phyloP scores from a whole-genome alignment of 345 rosid species.

The Boechera divaricarpa region DNA sequence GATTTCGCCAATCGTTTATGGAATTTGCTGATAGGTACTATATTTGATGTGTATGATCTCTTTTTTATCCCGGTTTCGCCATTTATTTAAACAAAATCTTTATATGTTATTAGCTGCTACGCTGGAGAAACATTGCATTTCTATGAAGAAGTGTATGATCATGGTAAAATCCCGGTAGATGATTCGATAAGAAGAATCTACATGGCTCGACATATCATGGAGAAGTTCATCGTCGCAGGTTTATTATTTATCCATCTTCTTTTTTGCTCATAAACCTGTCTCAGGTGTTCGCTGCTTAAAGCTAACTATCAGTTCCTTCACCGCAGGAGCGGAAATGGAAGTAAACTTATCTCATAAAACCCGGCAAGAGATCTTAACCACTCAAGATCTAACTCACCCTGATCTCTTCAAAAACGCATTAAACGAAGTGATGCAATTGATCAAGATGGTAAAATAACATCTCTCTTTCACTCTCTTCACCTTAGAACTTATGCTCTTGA shows the following conservation, averaged over 20 bases:
- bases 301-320: neutral
- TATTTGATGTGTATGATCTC: neutral
- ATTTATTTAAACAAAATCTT: constrained; percentile 19
- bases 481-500: constrained; percentile 1
- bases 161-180: constrained; percentile 65
- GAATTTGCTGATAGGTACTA: constrained; percentile 88
- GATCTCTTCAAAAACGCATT: constrained; percentile 71
- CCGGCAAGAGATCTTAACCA: constrained; percentile 71
- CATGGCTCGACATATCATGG: constrained; percentile 88
- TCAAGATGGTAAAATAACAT: constrained; percentile 65
- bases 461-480: constrained; percentile 13
- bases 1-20: constrained; percentile 83
- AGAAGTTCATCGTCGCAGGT: constrained; percentile 83
- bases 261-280: neutral
- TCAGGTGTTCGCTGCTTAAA: neutral
- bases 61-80: neutral
- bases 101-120: constrained; percentile 59
- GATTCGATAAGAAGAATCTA: constrained; percentile 80
- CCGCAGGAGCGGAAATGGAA: constrained; percentile 83
- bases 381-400: constrained; percentile 63
- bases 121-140: constrained; percentile 96
- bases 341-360: constrained; percentile 79
- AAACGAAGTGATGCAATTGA: constrained; percentile 76
- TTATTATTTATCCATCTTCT: constrained; percentile 39
- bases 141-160: constrained; percentile 83